Base-by-base conservation (phyloP, 306 rosid genomes). In the Pyrus communis region DNA sequence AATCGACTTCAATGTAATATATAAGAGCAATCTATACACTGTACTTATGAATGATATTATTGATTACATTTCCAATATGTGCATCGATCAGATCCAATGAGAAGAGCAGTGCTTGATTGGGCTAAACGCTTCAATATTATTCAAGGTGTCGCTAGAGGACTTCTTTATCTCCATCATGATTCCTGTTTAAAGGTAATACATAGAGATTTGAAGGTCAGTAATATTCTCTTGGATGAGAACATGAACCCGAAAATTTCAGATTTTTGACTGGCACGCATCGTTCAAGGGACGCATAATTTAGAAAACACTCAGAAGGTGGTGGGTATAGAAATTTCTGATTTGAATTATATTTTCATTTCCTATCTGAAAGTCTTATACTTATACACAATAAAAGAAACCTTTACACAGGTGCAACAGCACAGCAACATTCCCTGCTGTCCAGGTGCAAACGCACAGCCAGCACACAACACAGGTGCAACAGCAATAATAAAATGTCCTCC, bases 221-320 rank as follows among this genome's bases (percentile, higher is more conserved):
- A 81, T 17, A 76, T 81, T 43, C 81, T 81, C 45, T 43, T 76
- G 35, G 78, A 81, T 12, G 74, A 62, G 77, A 63, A 80, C 11
- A 77, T 77, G 82, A 84, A 84, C 7, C 71, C 82, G 3, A 84
- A 84, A 73, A 80, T 84, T 40, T 84, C 68, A 18, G 78, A 82
- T 76, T 85, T 82, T 35, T 86, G 88, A 64, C 43, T 85, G 79
- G 77, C 88, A 43, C 66, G 60, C 7, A 74, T 72, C 1, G 71
- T 85, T 1, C 27, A 72, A 68, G 82, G 79, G 11, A 77, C 82
- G 4, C 9, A 68, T 1, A 22, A 54, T 67, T 35, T 78, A 42
- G 77, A 35, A 31, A 85, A 76, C 19, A 79, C 84, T 13, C 51
- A 43, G 4, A 63, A 65, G 38, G 77, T 85, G 28, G 85, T 79